Conservation (phyloP, 495 filamentous ascomycete species). For the Friedmanniomyces simplex region DNA sequence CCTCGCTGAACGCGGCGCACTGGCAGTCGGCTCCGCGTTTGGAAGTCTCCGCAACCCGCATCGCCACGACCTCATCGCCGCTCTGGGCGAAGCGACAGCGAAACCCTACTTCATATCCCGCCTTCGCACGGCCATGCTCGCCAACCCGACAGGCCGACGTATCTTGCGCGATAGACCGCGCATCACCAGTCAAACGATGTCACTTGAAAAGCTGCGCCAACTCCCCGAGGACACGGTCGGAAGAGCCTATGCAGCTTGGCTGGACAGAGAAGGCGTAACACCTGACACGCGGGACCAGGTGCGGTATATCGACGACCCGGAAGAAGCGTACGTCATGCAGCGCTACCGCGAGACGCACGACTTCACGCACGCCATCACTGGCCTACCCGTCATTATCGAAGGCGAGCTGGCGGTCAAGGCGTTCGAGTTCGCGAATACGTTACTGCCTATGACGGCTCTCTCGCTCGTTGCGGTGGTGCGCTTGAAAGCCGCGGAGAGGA, state of each 20-base stretch:
- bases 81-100: conserved; percentile 85
- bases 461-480: conserved; percentile 58
- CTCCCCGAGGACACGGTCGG: conserved; percentile 70
- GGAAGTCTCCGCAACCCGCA: conserved; percentile 69
- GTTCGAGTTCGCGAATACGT: conserved; percentile 89
- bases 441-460: conserved; percentile 90
- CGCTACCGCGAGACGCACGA: conserved; percentile 95
- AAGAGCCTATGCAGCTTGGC: conserved; percentile 73
- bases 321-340: conserved; percentile 98
- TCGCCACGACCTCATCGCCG: conserved; percentile 83
- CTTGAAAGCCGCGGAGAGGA: conserved; percentile 65
- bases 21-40: conserved; percentile 76
- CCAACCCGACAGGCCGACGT: conserved; percentile 69
- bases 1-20: conserved; percentile 56
- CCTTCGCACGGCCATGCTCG: conserved; percentile 84
- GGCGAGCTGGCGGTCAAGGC: conserved; percentile 92
- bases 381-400: conserved; percentile 81
- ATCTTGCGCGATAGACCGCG: conserved; percentile 86
- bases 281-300: conserved; percentile 78
- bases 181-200: conserved; percentile 69
- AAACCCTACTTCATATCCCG: conserved; percentile 92
- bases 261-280: conserved; percentile 83
- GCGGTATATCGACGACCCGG: conserved; percentile 82
- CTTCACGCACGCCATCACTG: conserved; percentile 94
- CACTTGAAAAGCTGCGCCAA: conserved; percentile 56